Evolutionary conservation across 805 yeast genomes (phyloP).

Genomic region (Kazachstania viticola): DNA sequence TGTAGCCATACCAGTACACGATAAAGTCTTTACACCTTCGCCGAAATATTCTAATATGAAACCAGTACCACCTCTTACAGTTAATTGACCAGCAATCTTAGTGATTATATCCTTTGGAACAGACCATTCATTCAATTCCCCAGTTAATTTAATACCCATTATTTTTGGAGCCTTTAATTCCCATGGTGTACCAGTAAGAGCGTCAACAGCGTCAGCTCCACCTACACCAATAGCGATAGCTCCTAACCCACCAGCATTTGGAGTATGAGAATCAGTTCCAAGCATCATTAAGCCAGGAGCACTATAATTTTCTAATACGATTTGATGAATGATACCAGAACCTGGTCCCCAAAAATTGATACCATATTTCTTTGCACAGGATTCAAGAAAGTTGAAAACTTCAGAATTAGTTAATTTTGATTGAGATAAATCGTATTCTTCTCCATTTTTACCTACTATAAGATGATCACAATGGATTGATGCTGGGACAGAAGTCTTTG

Average conservation of each 20-base stretch:
- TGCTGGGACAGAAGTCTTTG: slow-evolving; percentile 80
- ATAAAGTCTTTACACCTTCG: slow-evolving; percentile 76
- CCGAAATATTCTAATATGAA: slow-evolving; percentile 94
- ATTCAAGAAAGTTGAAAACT: slow-evolving; percentile 87
- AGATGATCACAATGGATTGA: slow-evolving; percentile 97
- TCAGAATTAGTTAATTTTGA: slow-evolving; percentile 85
- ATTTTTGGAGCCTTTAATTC: slow-evolving; percentile 95
- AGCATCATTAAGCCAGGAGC: slow-evolving; percentile 96
- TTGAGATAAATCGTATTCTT: slow-evolving; percentile 64
- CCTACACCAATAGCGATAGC: slow-evolving; percentile 99
- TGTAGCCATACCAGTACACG: slow-evolving; percentile 99
- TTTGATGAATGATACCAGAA: slow-evolving; percentile 97
- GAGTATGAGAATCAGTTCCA: slow-evolving; percentile 98
- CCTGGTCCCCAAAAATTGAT: slow-evolving; percentile 99
- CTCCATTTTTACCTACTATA: slow-evolving; percentile 94
- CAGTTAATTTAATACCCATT: slow-evolving; percentile 88
- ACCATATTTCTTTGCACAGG: slow-evolving; percentile 90
- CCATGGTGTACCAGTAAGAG: slow-evolving; percentile 95
- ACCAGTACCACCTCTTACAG: slow-evolving; percentile 98
- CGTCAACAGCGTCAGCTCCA: slow-evolving; percentile 99
- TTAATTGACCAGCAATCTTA: slow-evolving; percentile 78
- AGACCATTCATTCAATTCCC: slow-evolving; percentile 84
- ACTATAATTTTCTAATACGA: slow-evolving; percentile 90
- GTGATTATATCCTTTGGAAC: slow-evolving; percentile 96
- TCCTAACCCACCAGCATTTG: slow-evolving; percentile 98